Conservation (phyloP, 305 asterid genomes). For the Stenogyne calaminthoides region DNA sequence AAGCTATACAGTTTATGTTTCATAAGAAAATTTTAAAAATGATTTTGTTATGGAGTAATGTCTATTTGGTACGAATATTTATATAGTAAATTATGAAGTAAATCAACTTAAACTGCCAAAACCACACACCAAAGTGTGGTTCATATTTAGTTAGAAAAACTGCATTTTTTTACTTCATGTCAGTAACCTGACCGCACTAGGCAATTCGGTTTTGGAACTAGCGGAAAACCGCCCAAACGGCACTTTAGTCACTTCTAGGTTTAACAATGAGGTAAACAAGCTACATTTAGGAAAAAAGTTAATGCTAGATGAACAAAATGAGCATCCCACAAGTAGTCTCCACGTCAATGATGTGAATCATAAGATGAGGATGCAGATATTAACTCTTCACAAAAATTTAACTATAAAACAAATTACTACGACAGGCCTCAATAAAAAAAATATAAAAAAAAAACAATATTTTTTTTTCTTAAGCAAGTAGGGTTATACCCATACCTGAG, state of each 20-base stretch:
- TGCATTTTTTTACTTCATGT: neutral
- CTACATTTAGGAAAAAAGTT: neutral
- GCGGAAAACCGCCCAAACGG: neutral
- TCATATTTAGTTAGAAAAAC: neutral
- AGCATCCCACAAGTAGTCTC: neutral
- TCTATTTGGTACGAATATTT: neutral
- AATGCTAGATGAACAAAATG: neutral
- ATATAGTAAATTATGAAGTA: neutral
- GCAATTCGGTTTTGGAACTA: neutral
- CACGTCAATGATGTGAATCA: neutral
- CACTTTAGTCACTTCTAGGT: neutral
- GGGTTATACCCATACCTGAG: constrained; percentile 56
- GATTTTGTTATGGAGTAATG: neutral
- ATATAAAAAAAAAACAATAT: no score
- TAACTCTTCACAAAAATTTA: neutral
- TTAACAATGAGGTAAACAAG: neutral
- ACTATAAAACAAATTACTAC: neutral
- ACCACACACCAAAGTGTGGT: neutral
- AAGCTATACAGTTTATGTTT: neutral
- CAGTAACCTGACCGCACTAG: neutral
- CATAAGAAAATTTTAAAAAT: neutral
- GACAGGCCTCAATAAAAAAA: neutral
- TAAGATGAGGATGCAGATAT: neutral
- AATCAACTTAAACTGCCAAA: neutral
- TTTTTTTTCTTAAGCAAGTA: neutral